These are phyloP conservation scores for Aspergillus diversus DNA, from an alignment of 495 filamentous ascomycete species.

Conservation along the genomic window DNA sequence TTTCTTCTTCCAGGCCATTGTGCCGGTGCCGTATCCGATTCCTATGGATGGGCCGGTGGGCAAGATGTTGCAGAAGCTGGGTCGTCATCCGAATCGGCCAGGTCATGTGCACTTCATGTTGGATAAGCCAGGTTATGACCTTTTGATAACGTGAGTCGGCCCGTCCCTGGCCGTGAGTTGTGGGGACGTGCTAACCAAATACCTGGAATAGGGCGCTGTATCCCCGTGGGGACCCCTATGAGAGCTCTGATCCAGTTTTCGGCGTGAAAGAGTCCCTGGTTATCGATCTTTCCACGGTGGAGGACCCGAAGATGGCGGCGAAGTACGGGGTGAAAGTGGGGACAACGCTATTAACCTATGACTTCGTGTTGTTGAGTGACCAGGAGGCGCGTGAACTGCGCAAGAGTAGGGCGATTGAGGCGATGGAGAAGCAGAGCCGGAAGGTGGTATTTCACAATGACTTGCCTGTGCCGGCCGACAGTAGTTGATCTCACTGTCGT, in stretches of 20 bases:
- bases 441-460: constrained; percentile 21
- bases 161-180: too few relatives aligned
- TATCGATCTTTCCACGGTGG: constrained; percentile 63
- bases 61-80: constrained; percentile 63
- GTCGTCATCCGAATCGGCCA: constrained; percentile 73
- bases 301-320: constrained; percentile 57
- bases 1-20: constrained; percentile 80
- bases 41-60: constrained; percentile 82
- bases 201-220: constrained; percentile 62
- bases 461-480: constrained; percentile 13
- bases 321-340: constrained; percentile 53
- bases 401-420: constrained; percentile 65
- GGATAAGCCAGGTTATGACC: constrained; percentile 70
- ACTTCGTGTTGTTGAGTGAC: constrained; percentile 70
- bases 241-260: constrained; percentile 80
- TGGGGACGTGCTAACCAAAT: background rate
- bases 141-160: constrained; percentile 67
- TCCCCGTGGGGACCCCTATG: constrained; percentile 73
- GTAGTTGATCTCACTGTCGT: background rate
- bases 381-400: constrained; percentile 64
- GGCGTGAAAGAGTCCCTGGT: constrained; percentile 79
- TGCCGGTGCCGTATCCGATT: constrained; percentile 80
- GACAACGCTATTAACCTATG: constrained; percentile 50
- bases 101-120: constrained; percentile 89
- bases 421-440: constrained; percentile 49